phyloP scores from a whole-genome alignment of 1,139 yeast genomes.

The Geotrichum aggregatum region DNA sequence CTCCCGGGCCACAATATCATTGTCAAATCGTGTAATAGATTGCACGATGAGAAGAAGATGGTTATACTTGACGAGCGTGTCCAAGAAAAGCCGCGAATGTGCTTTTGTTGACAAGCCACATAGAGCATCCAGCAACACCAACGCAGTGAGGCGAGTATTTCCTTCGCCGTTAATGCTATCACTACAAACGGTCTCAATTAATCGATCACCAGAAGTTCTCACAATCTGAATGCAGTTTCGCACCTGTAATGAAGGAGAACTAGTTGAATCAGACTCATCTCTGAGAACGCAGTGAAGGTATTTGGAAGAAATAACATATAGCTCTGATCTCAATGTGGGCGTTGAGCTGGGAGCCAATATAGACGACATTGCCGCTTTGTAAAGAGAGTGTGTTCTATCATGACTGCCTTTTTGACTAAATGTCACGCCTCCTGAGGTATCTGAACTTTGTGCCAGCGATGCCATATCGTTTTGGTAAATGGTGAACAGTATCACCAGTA shows the following conservation, averaged over 20 bases:
- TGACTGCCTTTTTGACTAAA: conserved; percentile 25
- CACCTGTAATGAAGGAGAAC: conserved; percentile 6
- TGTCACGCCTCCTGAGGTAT: conserved; percentile 12
- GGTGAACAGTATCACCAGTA: conserved; percentile 68
- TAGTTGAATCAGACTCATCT: background rate
- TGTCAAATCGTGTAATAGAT: conserved; percentile 58
- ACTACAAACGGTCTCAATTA: conserved; percentile 62
- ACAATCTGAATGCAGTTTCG: conserved; percentile 43
- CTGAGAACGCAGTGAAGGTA: conserved; percentile 42
- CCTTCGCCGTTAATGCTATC: conserved; percentile 84
- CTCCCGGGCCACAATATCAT: conserved; percentile 42
- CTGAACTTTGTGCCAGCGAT: conserved; percentile 35
- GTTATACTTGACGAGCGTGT: conserved; percentile 60
- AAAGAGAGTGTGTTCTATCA: conserved; percentile 61
- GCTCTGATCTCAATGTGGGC: conserved; percentile 65
- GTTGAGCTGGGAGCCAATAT: conserved; percentile 66
- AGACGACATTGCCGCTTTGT: conserved; percentile 70
- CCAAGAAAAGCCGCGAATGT: conserved; percentile 55
- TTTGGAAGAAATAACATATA: conserved; percentile 68
- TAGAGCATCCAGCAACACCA: conserved; percentile 66
- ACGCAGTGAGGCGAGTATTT: conserved; percentile 68
- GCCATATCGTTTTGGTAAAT: conserved; percentile 49
- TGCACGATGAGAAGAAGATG: conserved; percentile 61
- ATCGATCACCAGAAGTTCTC: conserved; percentile 55
- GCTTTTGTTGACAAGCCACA: conserved; percentile 53